phyloP scores from a whole-genome alignment of 2,329 filamentous ascomycete genomes.

The Alternaria arbusti region DNA sequence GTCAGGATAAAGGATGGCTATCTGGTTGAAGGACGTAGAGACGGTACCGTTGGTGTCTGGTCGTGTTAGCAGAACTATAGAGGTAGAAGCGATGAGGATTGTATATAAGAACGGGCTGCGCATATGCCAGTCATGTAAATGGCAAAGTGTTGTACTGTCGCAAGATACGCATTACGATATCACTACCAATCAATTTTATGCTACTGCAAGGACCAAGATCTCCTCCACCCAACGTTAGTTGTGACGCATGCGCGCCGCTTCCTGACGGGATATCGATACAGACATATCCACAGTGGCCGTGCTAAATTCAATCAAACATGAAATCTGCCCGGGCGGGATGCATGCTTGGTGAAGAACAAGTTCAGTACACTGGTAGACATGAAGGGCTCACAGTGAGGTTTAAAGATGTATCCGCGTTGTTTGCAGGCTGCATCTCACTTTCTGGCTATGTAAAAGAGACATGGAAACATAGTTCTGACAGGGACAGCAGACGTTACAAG shows the following conservation, averaged over 20 bases:
- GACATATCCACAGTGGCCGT: neutral
- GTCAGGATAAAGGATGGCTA: slow-evolving; percentile 95
- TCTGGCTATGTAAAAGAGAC: no score
- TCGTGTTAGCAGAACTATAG: slow-evolving; percentile 36
- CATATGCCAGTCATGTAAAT: slow-evolving; percentile 16
- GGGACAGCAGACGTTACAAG: neutral
- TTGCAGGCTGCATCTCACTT: no score
- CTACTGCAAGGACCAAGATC: neutral
- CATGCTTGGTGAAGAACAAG: neutral
- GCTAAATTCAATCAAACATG: neutral
- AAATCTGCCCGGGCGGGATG: neutral
- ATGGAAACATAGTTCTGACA: neutral
- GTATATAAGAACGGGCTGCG: slow-evolving; percentile 21
- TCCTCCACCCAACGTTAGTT: neutral
- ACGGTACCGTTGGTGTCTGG: slow-evolving; percentile 92
- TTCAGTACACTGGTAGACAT: neutral
- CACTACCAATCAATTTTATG: neutral
- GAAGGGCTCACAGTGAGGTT: neutral
- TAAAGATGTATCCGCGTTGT: no score
- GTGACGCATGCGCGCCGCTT: neutral
- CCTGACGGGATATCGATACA: neutral
- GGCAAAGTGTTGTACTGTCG: slow-evolving; percentile 17
- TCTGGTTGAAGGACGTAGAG: slow-evolving; percentile 84
- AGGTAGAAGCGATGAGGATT: neutral
- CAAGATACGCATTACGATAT: neutral